Base-by-base conservation (phyloP, 1,284 basidiomycete species). In the Trametes versicolor region DNA sequence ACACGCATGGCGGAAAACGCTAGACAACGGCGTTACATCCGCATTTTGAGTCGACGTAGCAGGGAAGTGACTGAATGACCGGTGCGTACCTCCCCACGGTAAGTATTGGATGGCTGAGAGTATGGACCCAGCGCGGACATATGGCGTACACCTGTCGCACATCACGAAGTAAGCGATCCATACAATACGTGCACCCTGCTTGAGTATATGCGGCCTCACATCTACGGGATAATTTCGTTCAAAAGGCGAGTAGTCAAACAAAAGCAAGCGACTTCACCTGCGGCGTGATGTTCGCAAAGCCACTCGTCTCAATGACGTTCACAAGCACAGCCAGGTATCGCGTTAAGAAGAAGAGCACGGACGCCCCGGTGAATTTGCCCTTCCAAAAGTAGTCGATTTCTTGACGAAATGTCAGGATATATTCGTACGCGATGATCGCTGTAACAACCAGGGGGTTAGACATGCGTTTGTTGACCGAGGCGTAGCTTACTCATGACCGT, bases 341-440 rank as follows among this genome's bases (percentile, higher is more conserved):
- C 25, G 48, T 49, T 25, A 49, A 4, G 25, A 29, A 49, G 48
- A 49, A 49, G 13, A 49, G 27, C 48, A 29, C 48, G 15, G 48
- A 49, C 12, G 48, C 48, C 25, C 48, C 48, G 25, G 48, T 29
- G 15, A 49, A 5, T 29, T 49, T 49, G 48, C 48, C 25, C 13
- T 13, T 25, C 48, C 48, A 49, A 25, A 49, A 49, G 48, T 49
- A 49, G 9, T 49, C 48, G 48, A 49, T 15, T 27, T 49, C 48
- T 49, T 49, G 48, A 7, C 48, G 3, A 25, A 49, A 15, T 5
- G 48, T 49, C 3, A 49, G 7, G 48, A 49, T 17, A 29, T 49
- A 49, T 17, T 49, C 48, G 25, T 29, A 49, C 13, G 48, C 48
- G 25, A 49, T 49, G 25, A 49, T 49, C 1, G 48, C 48, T 49